These are phyloP conservation scores for Stemphylium lycopersici DNA, from an alignment of 2,329 filamentous ascomycete species.

Conservation along the genomic window DNA sequence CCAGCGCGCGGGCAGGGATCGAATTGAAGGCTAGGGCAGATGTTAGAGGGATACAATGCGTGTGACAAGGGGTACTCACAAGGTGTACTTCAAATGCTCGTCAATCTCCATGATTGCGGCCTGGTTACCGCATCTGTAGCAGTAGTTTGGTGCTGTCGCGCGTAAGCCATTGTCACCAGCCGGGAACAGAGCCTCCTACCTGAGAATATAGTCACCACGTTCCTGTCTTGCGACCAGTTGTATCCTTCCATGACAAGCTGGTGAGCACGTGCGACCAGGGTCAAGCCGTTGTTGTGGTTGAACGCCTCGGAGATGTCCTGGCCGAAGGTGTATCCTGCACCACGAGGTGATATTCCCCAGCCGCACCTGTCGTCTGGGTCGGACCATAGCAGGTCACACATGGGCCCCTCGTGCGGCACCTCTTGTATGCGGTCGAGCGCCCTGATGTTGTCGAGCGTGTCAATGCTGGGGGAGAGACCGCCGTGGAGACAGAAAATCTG, in stretches of 20 bases:
- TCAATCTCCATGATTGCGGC: conserved; percentile 99
- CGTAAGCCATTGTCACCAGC: conserved; percentile 33
- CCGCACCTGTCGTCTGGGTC: conserved; percentile 96
- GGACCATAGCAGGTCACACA: conserved; percentile 78
- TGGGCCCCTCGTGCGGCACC: conserved; percentile 77
- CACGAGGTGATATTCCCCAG: conserved; percentile 94
- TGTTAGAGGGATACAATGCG: conserved; percentile 26
- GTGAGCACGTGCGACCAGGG: conserved; percentile 92
- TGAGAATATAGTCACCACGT: conserved; percentile 98
- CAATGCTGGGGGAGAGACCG: conserved; percentile 73
- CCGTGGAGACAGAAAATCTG: conserved; percentile 77
- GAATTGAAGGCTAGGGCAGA: conserved; percentile 84
- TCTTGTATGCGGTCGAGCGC: conserved; percentile 63
- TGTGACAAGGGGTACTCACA: conserved; percentile 70
- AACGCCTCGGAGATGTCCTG: conserved; percentile 99
- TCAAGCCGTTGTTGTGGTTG: conserved; percentile 98
- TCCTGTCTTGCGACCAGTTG: conserved; percentile 98
- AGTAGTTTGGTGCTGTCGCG: conserved; percentile 70
- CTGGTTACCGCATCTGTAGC: conserved; percentile 98
- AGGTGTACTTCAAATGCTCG: conserved; percentile 98
- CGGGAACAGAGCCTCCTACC: conserved; percentile 46
- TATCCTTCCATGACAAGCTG: conserved; percentile 99
- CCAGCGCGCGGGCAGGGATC: conserved; percentile 96
- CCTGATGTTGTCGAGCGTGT: conserved; percentile 73
- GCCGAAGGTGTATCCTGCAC: conserved; percentile 92